Conservation (phyloP, 495 filamentous ascomycete genomes). For the Bryoglossum gracile region DNA sequence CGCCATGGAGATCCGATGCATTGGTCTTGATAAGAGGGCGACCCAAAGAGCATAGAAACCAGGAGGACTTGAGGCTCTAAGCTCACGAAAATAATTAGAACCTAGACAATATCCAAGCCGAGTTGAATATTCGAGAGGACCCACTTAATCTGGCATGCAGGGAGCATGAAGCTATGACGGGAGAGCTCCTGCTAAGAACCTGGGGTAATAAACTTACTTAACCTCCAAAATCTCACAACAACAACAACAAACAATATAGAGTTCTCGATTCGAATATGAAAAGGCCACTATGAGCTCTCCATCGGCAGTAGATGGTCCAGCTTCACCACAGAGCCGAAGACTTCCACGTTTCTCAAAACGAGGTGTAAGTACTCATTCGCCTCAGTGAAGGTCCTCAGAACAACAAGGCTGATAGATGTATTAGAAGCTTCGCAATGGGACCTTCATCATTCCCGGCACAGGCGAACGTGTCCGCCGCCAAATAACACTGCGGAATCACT, state of each 20-base stretch:
- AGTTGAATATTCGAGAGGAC: too few species aligned
- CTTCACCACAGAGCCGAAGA: constrained; percentile 14
- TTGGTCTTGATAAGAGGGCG: too few species aligned
- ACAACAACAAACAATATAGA: background rate
- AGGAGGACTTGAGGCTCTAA: too few species aligned
- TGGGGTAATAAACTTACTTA: too few species aligned
- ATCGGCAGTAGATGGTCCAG: constrained; percentile 16
- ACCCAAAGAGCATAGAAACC: too few species aligned
- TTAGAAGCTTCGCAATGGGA: constrained; percentile 49
- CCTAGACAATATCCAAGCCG: too few species aligned
- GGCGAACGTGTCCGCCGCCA: constrained; percentile 52
- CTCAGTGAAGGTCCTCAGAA: background rate
- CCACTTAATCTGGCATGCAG: too few species aligned
- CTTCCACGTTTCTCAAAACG: constrained; percentile 16
- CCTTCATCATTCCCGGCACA: constrained; percentile 52
- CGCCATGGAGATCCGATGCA: too few species aligned
- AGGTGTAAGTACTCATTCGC: constrained; percentile 18
- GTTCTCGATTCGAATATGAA: constrained; percentile 12
- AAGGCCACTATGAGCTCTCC: constrained; percentile 24
- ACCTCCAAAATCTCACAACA: background rate
- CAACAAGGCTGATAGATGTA: background rate
- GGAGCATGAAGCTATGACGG: too few species aligned
- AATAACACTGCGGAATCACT: constrained; percentile 43
- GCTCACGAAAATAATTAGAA: too few species aligned
- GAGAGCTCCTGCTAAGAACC: too few species aligned